Conservation (phyloP, 306 rosid genomes). For the Biancaea sappan region DNA sequence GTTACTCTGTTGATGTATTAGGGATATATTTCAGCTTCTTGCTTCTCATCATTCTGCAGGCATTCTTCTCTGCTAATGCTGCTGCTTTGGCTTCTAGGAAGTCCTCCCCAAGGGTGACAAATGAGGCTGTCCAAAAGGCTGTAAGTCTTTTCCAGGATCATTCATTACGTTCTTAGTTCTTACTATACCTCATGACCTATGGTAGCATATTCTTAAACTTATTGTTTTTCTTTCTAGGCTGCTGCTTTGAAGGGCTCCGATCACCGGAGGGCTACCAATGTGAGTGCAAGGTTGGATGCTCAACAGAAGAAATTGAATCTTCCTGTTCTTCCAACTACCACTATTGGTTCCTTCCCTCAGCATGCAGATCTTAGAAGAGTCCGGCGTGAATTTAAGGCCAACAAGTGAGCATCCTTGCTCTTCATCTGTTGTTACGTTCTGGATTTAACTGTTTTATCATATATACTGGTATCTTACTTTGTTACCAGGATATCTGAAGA, state of each 20-base stretch:
- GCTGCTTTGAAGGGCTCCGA: slow-evolving; percentile 76
- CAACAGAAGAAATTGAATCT: slow-evolving; percentile 84
- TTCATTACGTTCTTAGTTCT: slow-evolving; percentile 7
- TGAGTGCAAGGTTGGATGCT: slow-evolving; percentile 67
- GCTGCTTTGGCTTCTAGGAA: slow-evolving; percentile 77
- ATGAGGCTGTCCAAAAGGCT: slow-evolving; percentile 81
- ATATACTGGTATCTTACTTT: slow-evolving; percentile 14
- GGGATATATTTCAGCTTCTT: slow-evolving; percentile 26
- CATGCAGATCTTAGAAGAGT: slow-evolving; percentile 74
- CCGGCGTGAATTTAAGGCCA: slow-evolving; percentile 85
- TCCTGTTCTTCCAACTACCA: slow-evolving; percentile 85
- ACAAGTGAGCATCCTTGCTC: slow-evolving; percentile 54
- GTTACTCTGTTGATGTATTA: background rate
- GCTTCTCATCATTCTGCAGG: slow-evolving; percentile 48
- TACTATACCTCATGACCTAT: background rate
- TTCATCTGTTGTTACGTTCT: slow-evolving; percentile 1
- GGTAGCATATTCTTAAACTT: slow-evolving; percentile 10
- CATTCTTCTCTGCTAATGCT: slow-evolving; percentile 68
- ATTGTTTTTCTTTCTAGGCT: slow-evolving; percentile 52
- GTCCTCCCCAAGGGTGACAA: slow-evolving; percentile 80
- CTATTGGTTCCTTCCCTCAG: slow-evolving; percentile 90
- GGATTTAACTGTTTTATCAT: background rate
- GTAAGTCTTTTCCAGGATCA: slow-evolving; percentile 47
- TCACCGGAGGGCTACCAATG: slow-evolving; percentile 70
- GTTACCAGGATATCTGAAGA: slow-evolving; percentile 66